phyloP scores from a whole-genome alignment of 805 yeast species.

The Ogataea methylovora region DNA sequence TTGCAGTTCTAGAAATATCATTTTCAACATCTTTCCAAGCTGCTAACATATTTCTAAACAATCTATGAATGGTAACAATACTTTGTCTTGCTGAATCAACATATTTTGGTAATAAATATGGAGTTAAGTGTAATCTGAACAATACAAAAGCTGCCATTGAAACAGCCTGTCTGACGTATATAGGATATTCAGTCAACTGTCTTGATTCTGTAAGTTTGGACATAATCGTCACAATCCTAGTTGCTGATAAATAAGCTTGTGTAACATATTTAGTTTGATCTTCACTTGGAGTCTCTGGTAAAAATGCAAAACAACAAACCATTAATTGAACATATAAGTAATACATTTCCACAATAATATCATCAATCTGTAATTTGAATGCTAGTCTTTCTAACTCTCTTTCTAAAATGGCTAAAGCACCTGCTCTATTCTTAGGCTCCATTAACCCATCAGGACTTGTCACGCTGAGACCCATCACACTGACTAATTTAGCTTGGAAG shows the following conservation, averaged over 20 bases:
- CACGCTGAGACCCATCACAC: conserved; percentile 81
- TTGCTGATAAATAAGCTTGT: conserved; percentile 72
- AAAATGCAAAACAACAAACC: conserved; percentile 82
- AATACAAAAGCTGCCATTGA: conserved; percentile 72
- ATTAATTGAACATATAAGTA: conserved; percentile 71
- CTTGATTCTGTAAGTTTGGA: conserved; percentile 62
- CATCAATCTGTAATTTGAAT: conserved; percentile 59
- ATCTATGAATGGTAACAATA: conserved; percentile 85
- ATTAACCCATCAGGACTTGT: conserved; percentile 82
- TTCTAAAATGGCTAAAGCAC: conserved; percentile 67
- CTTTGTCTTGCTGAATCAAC: conserved; percentile 88
- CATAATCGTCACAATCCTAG: conserved; percentile 71
- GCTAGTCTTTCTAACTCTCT: conserved; percentile 69
- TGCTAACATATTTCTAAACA: conserved; percentile 78
- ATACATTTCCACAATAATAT: conserved; percentile 66
- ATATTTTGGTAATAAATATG: conserved; percentile 62
- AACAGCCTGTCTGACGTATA: conserved; percentile 79
- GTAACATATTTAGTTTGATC: conserved; percentile 83
- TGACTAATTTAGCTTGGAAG: conserved; percentile 77
- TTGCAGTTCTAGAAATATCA: conserved; percentile 87
- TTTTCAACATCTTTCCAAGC: conserved; percentile 90
- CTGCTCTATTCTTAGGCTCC: conserved; percentile 78
- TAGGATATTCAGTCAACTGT: conserved; percentile 76
- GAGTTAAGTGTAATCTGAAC: conserved; percentile 76
- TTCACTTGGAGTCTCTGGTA: conserved; percentile 83